Base-by-base conservation (phyloP, 768 basidiomycete species). In the Tylopilus intermedius region DNA sequence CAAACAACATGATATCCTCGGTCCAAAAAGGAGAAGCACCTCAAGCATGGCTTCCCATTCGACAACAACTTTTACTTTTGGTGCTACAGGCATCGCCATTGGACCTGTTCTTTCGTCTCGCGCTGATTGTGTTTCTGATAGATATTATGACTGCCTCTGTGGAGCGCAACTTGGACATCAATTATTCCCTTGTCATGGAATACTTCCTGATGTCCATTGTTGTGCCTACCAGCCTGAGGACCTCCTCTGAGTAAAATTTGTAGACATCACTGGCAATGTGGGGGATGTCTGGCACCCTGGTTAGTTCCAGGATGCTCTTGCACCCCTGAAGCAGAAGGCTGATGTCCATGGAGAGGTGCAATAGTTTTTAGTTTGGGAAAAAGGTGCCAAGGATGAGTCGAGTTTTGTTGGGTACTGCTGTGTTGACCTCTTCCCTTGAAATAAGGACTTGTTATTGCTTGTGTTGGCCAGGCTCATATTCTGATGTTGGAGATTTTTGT, bases 201-300 rank as follows among this genome's bases (percentile, higher is more conserved):
- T 90, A 92, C 67, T 93, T 94, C 79, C 90, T 90, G 0, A 92
- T 93, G 3, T 75, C 82, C 2, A 79, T 84, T 14, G 89, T 94
- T 38, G 86, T 94, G 10, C 87, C 89, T 5, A 76, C 85, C 3
- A 90, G 94, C 60, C 75, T 94, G 88, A 92, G 67, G 82, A 82
- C 50, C 71, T 94, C 18, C 80, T 94, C 26, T 79, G 86, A 15
- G 89, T 94, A 38, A 74, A 75, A 51, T 91, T 93, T 59, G 60
- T 74, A 3, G 72, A 75, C 55, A 51, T 73, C 45, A 80, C 82
- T 54, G 79, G 79, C 18, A 74, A 82, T 33, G 75, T 80, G 44
- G 71, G 71, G 30, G 77, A 82, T 37, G 83, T 80, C 2, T 94
- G 92, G 92, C 92, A 94, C 67, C 80, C 82, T 39, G 89, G 88